Evolutionary conservation across 495 filamentous ascomycete species (phyloP).

Genomic region (Cudoniella acicularis): DNA sequence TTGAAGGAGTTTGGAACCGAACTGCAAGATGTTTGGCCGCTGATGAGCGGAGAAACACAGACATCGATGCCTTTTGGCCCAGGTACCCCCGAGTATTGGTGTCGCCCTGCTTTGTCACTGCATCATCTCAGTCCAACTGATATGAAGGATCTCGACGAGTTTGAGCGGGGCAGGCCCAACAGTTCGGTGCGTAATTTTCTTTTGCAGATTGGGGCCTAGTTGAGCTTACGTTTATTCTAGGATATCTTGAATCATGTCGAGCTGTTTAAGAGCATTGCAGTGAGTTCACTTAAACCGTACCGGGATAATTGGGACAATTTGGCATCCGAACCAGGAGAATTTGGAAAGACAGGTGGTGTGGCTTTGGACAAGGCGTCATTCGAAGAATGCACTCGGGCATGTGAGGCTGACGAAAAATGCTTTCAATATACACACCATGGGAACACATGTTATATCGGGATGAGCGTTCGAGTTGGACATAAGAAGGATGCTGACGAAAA

Average conservation of each 20-base stretch:
- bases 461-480: constrained; percentile 3
- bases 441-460: constrained; percentile 2
- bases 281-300: constrained; percentile 18
- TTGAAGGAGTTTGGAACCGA: constrained; percentile 37
- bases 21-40: constrained; percentile 47
- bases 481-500: not conserved
- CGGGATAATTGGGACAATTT: constrained; percentile 45
- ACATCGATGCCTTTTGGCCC: constrained; percentile 40
- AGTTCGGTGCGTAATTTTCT: constrained; percentile 29
- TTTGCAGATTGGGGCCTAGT: not conserved
- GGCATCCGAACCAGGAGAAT: constrained; percentile 20
- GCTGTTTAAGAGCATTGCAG: not conserved
- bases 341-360: constrained; percentile 8
- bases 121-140: constrained; percentile 45
- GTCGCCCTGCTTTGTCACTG: constrained; percentile 51
- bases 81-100: constrained; percentile 44
- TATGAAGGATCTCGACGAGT: constrained; percentile 38
- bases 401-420: constrained; percentile 1
- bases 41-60: constrained; percentile 50
- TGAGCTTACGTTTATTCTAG: not conserved
- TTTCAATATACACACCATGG: constrained; percentile 7
- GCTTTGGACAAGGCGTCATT: not conserved
- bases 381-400: constrained; percentile 1
- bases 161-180: constrained; percentile 34
- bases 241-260: not conserved